Conservation (phyloP, 306 rosid species). For the Malus fusca region DNA sequence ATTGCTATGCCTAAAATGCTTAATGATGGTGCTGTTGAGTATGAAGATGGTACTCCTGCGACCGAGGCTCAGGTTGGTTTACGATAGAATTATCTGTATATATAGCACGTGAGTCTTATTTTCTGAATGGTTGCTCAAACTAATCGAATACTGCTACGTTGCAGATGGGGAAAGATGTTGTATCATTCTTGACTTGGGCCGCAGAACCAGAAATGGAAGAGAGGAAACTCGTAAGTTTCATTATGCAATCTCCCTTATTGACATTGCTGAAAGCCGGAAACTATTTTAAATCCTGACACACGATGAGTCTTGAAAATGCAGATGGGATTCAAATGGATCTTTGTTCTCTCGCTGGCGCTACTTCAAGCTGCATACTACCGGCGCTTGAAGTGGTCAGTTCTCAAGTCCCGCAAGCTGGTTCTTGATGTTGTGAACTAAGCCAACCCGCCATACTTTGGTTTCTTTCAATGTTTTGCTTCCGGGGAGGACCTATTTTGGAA, state of each 20-base stretch:
- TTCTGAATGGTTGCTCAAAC: background rate
- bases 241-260: background rate
- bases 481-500: slow-evolving; percentile 40
- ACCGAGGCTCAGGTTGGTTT: slow-evolving; percentile 83
- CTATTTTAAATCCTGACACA: background rate
- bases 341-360: slow-evolving; percentile 80
- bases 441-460: slow-evolving; percentile 25
- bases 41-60: slow-evolving; percentile 86
- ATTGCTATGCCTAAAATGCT: slow-evolving; percentile 99
- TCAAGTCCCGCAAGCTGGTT: slow-evolving; percentile 96
- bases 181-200: slow-evolving; percentile 83
- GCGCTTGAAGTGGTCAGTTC: slow-evolving; percentile 83
- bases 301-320: slow-evolving; percentile 21
- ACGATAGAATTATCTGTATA: background rate
- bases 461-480: slow-evolving; percentile 24
- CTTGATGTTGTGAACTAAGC: slow-evolving; percentile 82
- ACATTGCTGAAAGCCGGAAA: background rate
- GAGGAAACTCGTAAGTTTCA: slow-evolving; percentile 68
- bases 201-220: slow-evolving; percentile 99
- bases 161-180: slow-evolving; percentile 98
- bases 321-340: slow-evolving; percentile 99
- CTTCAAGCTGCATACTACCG: slow-evolving; percentile 94
- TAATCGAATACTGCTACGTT: slow-evolving; percentile 1
- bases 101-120: background rate
- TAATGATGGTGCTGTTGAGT: slow-evolving; percentile 91